Evolutionary conservation across 2,329 filamentous ascomycete species (phyloP).

Genomic region (Cladosporium sp.): DNA sequence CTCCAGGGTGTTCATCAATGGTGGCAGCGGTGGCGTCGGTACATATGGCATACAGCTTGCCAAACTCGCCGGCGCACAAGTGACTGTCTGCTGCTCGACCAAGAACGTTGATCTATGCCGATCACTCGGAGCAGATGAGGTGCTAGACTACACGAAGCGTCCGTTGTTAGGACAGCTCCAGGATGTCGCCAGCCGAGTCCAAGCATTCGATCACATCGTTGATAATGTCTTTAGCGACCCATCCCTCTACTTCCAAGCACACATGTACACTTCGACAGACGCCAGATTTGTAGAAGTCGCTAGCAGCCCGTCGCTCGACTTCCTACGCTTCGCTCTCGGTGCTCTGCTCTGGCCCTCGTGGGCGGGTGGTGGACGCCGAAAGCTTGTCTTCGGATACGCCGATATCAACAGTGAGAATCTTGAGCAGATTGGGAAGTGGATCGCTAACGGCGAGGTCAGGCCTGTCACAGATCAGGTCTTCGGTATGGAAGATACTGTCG

Average conservation of each 20-base stretch:
- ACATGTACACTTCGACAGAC: slow-evolving; percentile 50
- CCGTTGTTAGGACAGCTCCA: slow-evolving; percentile 52
- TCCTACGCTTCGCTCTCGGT: slow-evolving; percentile 25
- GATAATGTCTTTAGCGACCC: slow-evolving; percentile 58
- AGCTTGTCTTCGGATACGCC: slow-evolving; percentile 40
- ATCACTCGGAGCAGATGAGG: slow-evolving; percentile 61
- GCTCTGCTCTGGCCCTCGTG: slow-evolving; percentile 47
- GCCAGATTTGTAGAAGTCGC: slow-evolving; percentile 49
- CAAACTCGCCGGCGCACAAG: slow-evolving; percentile 59
- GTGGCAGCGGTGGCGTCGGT: slow-evolving; percentile 63
- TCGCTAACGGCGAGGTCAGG: slow-evolving; percentile 59
- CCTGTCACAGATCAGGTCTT: slow-evolving; percentile 57
- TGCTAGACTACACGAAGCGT: slow-evolving; percentile 59
- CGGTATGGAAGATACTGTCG: slow-evolving; percentile 56
- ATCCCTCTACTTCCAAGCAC: slow-evolving; percentile 54
- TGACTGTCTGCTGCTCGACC: slow-evolving; percentile 60
- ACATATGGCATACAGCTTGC: slow-evolving; percentile 64
- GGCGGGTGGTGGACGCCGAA: slow-evolving; percentile 53
- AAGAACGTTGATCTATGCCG: slow-evolving; percentile 59
- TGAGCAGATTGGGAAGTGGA: slow-evolving; percentile 52
- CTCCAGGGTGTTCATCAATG: slow-evolving; percentile 64
- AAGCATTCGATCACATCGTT: slow-evolving; percentile 55
- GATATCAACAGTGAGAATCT: slow-evolving; percentile 48
- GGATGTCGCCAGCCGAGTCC: slow-evolving; percentile 51
- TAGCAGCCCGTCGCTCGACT: slow-evolving; percentile 20